Evolutionary conservation across 192 early-diverging fungal genomes (phyloP), one percentile per base, ranked within the genome.

Genomic region (Allomyces macrogynus): DNA sequence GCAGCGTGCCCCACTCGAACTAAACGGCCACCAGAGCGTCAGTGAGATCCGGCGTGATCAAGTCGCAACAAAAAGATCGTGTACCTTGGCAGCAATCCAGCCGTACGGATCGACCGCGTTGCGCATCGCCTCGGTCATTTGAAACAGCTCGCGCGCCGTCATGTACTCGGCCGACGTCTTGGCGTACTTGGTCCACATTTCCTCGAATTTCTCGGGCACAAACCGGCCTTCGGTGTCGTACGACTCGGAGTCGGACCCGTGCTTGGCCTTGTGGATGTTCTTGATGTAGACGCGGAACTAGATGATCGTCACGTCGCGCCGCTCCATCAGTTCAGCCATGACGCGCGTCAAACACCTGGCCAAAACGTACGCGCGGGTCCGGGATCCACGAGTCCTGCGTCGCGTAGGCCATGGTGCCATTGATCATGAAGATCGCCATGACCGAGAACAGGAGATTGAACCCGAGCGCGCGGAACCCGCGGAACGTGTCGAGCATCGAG

Each of bases 181-280:
- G 68, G 73, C 74, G 64, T 73, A 77, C 57, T 75, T 74, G 20
- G 70, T 26, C 43, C 71, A 78, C 23, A 81, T 67, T n/a, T 78
- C 75, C 67, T 82, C 80, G 62, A 82, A 82, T 40, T 70, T 68
- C 69, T 80, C 69, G 1, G 80, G 76, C 44, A 80, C 69, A 62
- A 73, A 81, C 24, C 77, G 77, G 26, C 77, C 76, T 26, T 72
- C 72, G 0, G 67, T 68, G 66, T 80, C 80, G 62, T 75, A 78
- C 12, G 67, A 68, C 42, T 73, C 78, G 5, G 74, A 67, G 65
- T 80, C 78, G 61, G 70, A 73, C 1, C 80, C 80, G 64, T 82
- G 80, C 65, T 78, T 80, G 65, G 67, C 66, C 60, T 75, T 72
- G 69, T 78, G 70, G 64, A 80, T 78, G 27, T 71, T 70, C 24